Conservation (phyloP, 306 rosid species). For the Sindora glabra region DNA sequence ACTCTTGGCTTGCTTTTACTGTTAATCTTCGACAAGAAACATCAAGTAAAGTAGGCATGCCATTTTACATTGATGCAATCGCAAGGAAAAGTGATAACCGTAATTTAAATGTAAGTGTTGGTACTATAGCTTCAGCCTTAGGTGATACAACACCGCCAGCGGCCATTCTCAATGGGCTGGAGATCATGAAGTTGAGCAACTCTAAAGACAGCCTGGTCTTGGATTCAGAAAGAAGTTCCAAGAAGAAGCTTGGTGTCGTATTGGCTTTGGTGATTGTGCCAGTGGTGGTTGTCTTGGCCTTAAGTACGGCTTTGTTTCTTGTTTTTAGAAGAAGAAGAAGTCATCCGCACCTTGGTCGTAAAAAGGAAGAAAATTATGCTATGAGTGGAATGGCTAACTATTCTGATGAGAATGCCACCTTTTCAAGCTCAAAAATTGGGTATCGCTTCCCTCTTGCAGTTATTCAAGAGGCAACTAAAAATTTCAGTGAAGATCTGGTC, state of each 20-base stretch:
- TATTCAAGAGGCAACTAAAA: conserved; percentile 50
- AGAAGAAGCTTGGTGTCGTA: conserved; percentile 27
- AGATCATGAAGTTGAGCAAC: conserved; percentile 58
- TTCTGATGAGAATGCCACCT: conserved; percentile 2
- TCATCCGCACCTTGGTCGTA: conserved; percentile 21
- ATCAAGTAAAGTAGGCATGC: conserved; percentile 29
- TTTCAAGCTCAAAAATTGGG: conserved; percentile 37
- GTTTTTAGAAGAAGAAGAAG: conserved; percentile 40
- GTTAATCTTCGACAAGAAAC: conserved; percentile 21
- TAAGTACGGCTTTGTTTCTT: conserved; percentile 18
- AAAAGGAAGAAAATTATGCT: conserved; percentile 14
- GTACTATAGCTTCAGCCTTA: conserved; percentile 19
- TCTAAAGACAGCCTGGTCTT: conserved; percentile 28
- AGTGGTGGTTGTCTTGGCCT: conserved; percentile 14
- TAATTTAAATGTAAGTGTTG: conserved; percentile 42
- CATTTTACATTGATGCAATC: conserved; percentile 46
- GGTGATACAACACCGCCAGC: background rate
- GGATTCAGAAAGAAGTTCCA: conserved; percentile 15
- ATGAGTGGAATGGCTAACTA: conserved; percentile 11
- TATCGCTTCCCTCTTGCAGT: conserved; percentile 42
- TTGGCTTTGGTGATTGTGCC: conserved; percentile 36
- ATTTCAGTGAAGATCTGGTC: conserved; percentile 48
- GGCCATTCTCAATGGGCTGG: conserved; percentile 57
- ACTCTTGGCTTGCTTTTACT: conserved; percentile 37
- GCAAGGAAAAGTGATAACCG: conserved; percentile 13